A percentile compares a stretch with the other conserved stretches of the same genome.
phyloP scores from a whole-genome alignment of 2,329 filamentous ascomycete genomes.

The Chalaropsis ovoidea region DNA sequence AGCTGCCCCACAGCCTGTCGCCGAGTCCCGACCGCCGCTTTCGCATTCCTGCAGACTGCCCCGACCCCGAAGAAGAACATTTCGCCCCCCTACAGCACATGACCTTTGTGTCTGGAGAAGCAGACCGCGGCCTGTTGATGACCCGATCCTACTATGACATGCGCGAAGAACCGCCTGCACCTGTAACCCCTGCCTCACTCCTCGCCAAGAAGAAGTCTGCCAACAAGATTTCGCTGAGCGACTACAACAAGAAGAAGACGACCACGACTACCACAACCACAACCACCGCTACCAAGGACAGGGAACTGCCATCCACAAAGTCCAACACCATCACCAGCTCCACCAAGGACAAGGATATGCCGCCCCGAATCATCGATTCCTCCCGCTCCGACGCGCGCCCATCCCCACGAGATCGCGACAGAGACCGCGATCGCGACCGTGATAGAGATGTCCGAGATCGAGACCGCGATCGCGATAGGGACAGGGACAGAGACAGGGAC shows the following conservation, averaged over 20 bases:
- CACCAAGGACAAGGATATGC: slow-evolving; percentile 5
- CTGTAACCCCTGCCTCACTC: slow-evolving; percentile 33
- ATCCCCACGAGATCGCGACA: slow-evolving; percentile 16
- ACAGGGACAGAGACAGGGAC: slow-evolving; percentile 16
- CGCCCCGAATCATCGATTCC: neutral
- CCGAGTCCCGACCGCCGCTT: slow-evolving; percentile 42
- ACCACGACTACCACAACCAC: slow-evolving; percentile 1
- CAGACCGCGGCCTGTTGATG: slow-evolving; percentile 47
- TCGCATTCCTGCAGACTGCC: slow-evolving; percentile 36
- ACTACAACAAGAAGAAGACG: slow-evolving; percentile 48
- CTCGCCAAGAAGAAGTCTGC: slow-evolving; percentile 41
- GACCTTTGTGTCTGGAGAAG: slow-evolving; percentile 45
- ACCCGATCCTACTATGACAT: slow-evolving; percentile 50
- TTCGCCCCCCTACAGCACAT: slow-evolving; percentile 45
- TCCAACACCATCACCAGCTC: neutral
- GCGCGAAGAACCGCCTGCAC: slow-evolving; percentile 41
- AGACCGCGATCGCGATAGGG: slow-evolving; percentile 17
- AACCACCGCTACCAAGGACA: neutral
- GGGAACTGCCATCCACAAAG: neutral
- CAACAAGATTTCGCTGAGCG: slow-evolving; percentile 47
- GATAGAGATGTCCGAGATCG: slow-evolving; percentile 4
- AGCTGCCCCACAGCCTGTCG: slow-evolving; percentile 45
- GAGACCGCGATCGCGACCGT: slow-evolving; percentile 15
- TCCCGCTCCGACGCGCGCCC: slow-evolving; percentile 5
- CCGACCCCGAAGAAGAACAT: slow-evolving; percentile 41